Evolutionary conservation across 345 rosid genomes (phyloP).

Genomic region (Brassica rapa): DNA sequence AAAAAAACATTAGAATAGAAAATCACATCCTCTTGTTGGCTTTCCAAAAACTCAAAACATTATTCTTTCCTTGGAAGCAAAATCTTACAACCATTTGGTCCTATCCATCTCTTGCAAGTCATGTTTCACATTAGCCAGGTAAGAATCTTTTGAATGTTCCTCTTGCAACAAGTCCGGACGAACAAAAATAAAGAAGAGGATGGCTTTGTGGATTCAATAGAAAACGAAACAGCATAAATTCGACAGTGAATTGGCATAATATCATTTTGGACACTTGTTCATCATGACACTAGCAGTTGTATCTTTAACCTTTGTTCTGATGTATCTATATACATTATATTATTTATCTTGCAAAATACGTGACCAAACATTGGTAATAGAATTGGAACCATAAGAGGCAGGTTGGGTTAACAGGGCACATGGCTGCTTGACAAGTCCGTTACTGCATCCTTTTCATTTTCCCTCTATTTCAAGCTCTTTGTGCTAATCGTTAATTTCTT

Average conservation of each 20-base stretch:
- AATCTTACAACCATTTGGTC: conserved; percentile 8
- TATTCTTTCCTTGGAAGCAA: conserved; percentile 23
- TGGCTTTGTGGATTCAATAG: not conserved
- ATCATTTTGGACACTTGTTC: not conserved
- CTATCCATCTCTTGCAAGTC: conserved; percentile 24
- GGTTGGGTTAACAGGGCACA: conserved; percentile 30
- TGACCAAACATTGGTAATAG: not conserved
- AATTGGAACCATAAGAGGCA: conserved; percentile 27
- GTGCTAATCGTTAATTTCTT: not conserved
- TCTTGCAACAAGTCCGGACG: conserved; percentile 4
- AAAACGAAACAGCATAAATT: conserved; percentile 6
- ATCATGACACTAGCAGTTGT: conserved; percentile 1
- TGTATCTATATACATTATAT: not conserved
- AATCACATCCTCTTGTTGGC: not conserved
- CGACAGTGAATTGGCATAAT: not conserved
- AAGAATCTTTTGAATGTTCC: conserved; percentile 14
- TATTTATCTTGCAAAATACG: not conserved
- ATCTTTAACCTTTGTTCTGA: not conserved
- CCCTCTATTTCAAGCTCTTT: conserved; percentile 24
- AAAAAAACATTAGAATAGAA: not conserved
- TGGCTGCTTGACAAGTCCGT: conserved; percentile 23
- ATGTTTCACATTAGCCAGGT: conserved; percentile 24
- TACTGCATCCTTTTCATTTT: conserved; percentile 19
- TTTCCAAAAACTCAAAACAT: not conserved
- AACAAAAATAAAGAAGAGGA: not conserved